phyloP scores from a whole-genome alignment of 2,329 filamentous ascomycete species.

The Penicillium sp. region DNA sequence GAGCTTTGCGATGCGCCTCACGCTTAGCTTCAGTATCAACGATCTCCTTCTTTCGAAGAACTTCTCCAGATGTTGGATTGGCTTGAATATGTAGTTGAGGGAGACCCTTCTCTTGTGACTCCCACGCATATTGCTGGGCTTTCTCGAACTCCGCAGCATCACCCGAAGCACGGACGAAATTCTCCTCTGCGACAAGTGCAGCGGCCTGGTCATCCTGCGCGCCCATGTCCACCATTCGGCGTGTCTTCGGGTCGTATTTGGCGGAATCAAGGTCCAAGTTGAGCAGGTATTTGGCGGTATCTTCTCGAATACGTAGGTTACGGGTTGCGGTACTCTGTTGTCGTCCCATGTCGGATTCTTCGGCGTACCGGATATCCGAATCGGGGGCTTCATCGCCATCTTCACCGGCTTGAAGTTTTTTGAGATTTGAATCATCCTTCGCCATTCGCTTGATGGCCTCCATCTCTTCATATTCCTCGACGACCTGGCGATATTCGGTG shows the following conservation, averaged over 20 bases:
- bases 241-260: slow-evolving; percentile 95
- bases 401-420: slow-evolving; percentile 51
- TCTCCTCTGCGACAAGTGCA: slow-evolving; percentile 84
- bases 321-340: slow-evolving; percentile 87
- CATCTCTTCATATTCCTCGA: slow-evolving; percentile 83
- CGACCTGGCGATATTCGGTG: slow-evolving; percentile 78
- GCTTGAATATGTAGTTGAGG: slow-evolving; percentile 88
- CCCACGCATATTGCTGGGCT: slow-evolving; percentile 90
- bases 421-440: slow-evolving; percentile 49
- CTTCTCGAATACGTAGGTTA: slow-evolving; percentile 87
- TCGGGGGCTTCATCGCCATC: slow-evolving; percentile 51
- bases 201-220: slow-evolving; percentile 77
- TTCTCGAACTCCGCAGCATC: slow-evolving; percentile 91
- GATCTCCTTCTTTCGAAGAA: slow-evolving; percentile 74
- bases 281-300: slow-evolving; percentile 93
- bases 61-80: slow-evolving; percentile 90
- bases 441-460: slow-evolving; percentile 67
- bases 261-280: slow-evolving; percentile 95
- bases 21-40: slow-evolving; percentile 70
- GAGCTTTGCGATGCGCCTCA: slow-evolving; percentile 63
- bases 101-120: slow-evolving; percentile 79
- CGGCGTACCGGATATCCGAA: slow-evolving; percentile 69
- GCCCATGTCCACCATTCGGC: slow-evolving; percentile 82
- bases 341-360: slow-evolving; percentile 94
- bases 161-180: slow-evolving; percentile 82